These are phyloP conservation scores for Cornus kousa DNA, from an alignment of 148 eudicot genomes.

Conservation along the genomic window DNA sequence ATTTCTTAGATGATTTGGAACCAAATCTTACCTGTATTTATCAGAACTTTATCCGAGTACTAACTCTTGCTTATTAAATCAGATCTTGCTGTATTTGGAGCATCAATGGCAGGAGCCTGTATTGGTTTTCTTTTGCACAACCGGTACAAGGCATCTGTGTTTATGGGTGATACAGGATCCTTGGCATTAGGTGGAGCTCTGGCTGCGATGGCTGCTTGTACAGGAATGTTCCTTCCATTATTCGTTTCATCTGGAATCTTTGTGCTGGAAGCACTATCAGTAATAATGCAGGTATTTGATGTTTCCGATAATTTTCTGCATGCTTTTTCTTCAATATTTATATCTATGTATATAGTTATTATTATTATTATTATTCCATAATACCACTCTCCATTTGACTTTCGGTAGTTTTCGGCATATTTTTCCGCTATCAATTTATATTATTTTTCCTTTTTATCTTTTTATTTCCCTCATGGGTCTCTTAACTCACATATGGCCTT, in stretches of 20 bases:
- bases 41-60: background rate
- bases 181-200: conserved; percentile 93
- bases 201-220: conserved; percentile 94
- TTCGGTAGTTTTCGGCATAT: background rate
- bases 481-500: background rate
- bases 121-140: conserved; percentile 87
- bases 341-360: no score
- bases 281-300: conserved; percentile 60
- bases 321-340: background rate
- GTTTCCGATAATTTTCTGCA: background rate
- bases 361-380: no score
- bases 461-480: background rate
- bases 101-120: conserved; percentile 99
- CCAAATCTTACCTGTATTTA: background rate
- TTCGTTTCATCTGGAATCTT: conserved; percentile 76
- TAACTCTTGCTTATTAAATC: conserved; percentile 20
- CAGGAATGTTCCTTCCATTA: conserved; percentile 94
- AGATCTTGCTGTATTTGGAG: conserved; percentile 89
- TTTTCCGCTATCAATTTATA: background rate
- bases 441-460: background rate
- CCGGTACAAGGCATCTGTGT: conserved; percentile 80
- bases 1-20: background rate
- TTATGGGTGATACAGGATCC: conserved; percentile 90
- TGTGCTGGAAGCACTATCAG: conserved; percentile 58
- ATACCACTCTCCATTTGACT: background rate